Base-by-base conservation (phyloP, 495 filamentous ascomycete genomes). In the Penicillium crystallinum region DNA sequence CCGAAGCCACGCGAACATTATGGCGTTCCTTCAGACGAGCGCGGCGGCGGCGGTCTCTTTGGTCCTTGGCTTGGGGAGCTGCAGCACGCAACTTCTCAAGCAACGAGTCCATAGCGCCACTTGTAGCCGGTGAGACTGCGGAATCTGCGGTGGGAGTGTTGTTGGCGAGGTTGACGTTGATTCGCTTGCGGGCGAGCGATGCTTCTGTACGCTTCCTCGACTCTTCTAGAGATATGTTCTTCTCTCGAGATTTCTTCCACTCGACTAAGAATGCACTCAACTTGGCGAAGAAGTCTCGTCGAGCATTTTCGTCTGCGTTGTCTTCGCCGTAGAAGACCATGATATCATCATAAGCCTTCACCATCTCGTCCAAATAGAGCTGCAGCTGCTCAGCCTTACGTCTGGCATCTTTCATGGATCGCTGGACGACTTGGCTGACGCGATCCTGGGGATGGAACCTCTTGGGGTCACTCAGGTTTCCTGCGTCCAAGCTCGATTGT, bases 371-470 rank as follows among this genome's bases (percentile, higher is more conserved):
- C 15, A 97, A 73, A 65, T 96, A 96, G 22, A 97, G 76, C 62
- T 90, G 79, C 83, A 98, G 84, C 74, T 97, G 95, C 68, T 96
- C 93, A 11, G 93, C 90, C 77, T 98, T 98, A 60, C 91, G 79
- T 54, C 93, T 74, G 33, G 93, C 95, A 57, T 98, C 95, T 69
- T 96, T 97, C 90, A 98, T 96, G 52, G 81, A 87, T 30, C 92
- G 80, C 67, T 95, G 89, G 39, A 96, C 90, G 17, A 97, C 80
- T 67, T 95, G 88, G 58, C 86, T 85, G 43, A 97, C 91, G 35
- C 95, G 88, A 67, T 98, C 93, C 67, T 97, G 89, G 5, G 93
- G 93, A 61, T 98, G 93, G 76, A 98, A 98, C 61, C 93, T 95
- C 80, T 91, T 96, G 25, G 91, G 84, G 66, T 98, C 93, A 60